These are phyloP conservation scores for Talaromyces proteolyticus DNA, from an alignment of 495 filamentous ascomycete genomes.

Conservation along the genomic window DNA sequence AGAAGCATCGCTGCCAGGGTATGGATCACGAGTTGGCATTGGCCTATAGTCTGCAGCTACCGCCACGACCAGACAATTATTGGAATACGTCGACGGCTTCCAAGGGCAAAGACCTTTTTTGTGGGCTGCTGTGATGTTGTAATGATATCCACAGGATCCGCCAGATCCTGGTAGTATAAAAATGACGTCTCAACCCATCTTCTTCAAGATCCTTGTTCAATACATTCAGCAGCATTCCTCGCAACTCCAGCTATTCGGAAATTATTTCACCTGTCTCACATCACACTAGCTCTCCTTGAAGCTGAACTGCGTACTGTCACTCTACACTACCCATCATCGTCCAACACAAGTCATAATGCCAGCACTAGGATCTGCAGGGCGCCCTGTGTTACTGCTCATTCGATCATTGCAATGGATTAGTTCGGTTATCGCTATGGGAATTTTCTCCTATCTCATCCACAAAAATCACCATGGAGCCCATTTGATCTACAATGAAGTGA, in stretches of 20 bases:
- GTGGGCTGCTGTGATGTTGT: background rate
- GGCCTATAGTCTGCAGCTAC: background rate
- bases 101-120: no score
- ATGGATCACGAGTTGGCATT: background rate
- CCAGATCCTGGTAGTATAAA: background rate
- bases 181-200: background rate
- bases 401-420: constrained; percentile 46
- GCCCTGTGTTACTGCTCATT: constrained; percentile 29
- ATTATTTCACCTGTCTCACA: background rate
- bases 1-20: background rate
- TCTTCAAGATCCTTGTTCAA: background rate
- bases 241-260: background rate
- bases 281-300: no score
- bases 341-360: constrained; percentile 1
- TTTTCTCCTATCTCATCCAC: constrained; percentile 49
- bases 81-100: background rate
- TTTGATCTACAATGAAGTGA: constrained; percentile 49
- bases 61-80: background rate
- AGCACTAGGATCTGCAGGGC: constrained; percentile 5
- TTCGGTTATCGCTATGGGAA: constrained; percentile 55
- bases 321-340: background rate
- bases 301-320: no score
- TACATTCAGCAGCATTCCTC: background rate
- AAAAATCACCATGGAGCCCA: constrained; percentile 32
- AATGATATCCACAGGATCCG: background rate